Base-by-base conservation (phyloP, 176 grass and related monocot genomes). In the Carex myosuroides region DNA sequence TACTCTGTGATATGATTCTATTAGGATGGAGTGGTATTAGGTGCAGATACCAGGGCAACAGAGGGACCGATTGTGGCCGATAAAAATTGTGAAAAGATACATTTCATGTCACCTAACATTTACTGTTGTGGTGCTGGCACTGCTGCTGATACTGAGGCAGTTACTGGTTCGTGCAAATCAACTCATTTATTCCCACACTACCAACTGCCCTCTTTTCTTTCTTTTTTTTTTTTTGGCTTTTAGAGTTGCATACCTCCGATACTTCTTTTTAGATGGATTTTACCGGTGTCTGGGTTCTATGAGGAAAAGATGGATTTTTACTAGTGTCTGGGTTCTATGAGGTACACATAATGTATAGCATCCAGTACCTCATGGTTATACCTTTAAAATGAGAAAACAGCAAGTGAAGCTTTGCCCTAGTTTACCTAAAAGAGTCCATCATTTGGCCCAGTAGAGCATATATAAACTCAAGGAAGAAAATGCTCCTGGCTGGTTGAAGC, bases 61-160 rank as follows among this genome's bases (percentile, higher is more conserved):
- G 95, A 98, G 85, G 94, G 95, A 58, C 95, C 95, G 73, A 94
- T 98, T 70, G 92, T 98, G 85, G 95, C 95, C 41, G 95, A 98
- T 48, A 98, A 98, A 71, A 94, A 98, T 76, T 98, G 92, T 60
- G 92, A 98, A 79, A 98, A 93, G 79, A 93, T 98, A 35, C 95
- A 95, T 44, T 98, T 83, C 46, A 95, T 98, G 92, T 92, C 95
- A 39, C 92, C 92, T 18, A 98, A 98, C 56, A 98, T 95, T 64
- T 98, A 93, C 70, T 98, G 92, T 57, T 98, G 92, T 79, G 92
- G 95, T 86, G 92, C 95, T 56, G 92, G 91, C 87, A 95, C 95
- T 90, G 91, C 92, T 86, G 92, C 95, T 60, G 92, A 98, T 32
- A 98, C 91, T 0, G 91, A 94, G 73, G 89, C 91, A 46, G 91